Base-by-base conservation (phyloP, 176 grass and related monocot genomes). In the Bothriochloa decipiens region DNA sequence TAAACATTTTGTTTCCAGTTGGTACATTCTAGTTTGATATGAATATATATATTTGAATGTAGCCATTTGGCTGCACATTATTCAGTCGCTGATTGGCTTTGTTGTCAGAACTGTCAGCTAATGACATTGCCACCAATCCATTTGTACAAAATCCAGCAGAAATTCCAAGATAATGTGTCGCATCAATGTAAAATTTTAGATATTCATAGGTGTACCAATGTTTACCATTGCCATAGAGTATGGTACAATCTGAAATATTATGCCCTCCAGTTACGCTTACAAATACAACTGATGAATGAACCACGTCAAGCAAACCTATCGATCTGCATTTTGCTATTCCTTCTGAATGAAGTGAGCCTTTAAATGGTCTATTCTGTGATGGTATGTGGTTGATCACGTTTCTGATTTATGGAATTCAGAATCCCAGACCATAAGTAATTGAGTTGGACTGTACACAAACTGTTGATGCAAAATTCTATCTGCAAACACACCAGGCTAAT, bases 181-280 rank as follows among this genome's bases (percentile, higher is more conserved):
- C 39, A 72, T 18, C 11, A 72, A 35, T 72, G 55, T 64, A 65
- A 23, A 67, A 7, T 55, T 64, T 18, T 81, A 15, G 8, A 75
- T 40, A 49, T 40, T 25, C 1, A 52, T 68, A 74, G 32, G 4
- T 32, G 22, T 8, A 12, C 11, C 5, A 37, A 8, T 43, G 43
- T 65, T 29, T 33, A 22, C 16, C 62, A 80, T 10, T 80, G 22
- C n/a, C 27, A 25, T 8, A 49, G 57, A 89, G 89, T 83, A 84
- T 79, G 7, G 39, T 79, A 73, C 61, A 76, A 49, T 77, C 94
- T 20, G n/a, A 94, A 58, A 47, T 84, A 39, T 72, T 84, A 67
- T 58, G 49, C 1, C 77, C 42, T 81, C 50, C 15, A 72, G 75
- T 81, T 84, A 94, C 85, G 64, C 85, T n/a, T n/a, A n/a, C n/a